These are phyloP conservation scores for Canavalia ensiformis DNA, from an alignment of 306 rosid genomes.

Conservation along the genomic window DNA sequence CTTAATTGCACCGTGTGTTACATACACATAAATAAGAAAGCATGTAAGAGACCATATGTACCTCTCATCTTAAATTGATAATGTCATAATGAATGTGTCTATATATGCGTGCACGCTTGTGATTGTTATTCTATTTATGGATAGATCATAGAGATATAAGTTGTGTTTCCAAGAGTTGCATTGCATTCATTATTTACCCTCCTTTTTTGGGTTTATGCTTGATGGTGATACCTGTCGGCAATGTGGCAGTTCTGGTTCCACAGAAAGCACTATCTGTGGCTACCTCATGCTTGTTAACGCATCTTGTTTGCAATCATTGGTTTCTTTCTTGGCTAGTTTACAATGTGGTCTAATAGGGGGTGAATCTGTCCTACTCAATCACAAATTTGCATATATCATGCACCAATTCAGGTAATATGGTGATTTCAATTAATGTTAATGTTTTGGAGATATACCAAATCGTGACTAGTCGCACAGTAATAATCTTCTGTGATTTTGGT, in stretches of 20 bases:
- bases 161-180: background rate
- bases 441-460: too few relatives aligned
- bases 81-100: background rate
- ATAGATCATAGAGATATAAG: too few relatives aligned
- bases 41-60: background rate
- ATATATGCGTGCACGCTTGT: background rate
- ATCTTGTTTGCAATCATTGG: background rate
- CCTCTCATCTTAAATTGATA: background rate
- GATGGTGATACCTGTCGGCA: slow-evolving; percentile 15
- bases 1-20: background rate
- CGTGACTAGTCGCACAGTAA: too few relatives aligned
- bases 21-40: background rate
- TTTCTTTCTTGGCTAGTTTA: background rate
- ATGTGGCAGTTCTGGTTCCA: slow-evolving; percentile 29
- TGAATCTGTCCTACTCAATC: too few relatives aligned
- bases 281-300: background rate
- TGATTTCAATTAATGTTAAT: too few relatives aligned
- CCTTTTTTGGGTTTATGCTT: background rate
- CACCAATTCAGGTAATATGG: too few relatives aligned
- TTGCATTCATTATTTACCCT: background rate
- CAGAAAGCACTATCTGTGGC: background rate
- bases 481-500: too few relatives aligned
- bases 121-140: too few relatives aligned
- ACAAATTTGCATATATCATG: too few relatives aligned
- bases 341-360: background rate